Evolutionary conservation across 2,329 filamentous ascomycete genomes (phyloP).

Genomic region (Apiospora koreana): DNA sequence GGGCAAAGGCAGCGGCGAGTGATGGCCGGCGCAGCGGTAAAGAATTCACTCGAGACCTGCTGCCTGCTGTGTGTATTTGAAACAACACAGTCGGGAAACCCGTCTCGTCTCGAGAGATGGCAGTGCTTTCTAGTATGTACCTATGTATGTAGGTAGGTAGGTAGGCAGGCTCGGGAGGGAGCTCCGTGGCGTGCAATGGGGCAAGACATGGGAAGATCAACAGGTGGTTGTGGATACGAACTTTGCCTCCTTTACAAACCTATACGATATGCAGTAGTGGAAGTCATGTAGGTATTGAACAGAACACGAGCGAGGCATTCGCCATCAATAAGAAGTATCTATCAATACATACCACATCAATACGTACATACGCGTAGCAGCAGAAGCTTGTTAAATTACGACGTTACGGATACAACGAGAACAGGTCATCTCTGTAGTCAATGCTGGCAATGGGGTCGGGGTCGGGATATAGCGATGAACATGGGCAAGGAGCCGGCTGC

Average conservation of each 20-base stretch:
- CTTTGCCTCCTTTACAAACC: background rate
- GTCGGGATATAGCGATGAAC: background rate
- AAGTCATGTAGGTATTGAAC: background rate
- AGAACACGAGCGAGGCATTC: background rate
- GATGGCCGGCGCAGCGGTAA: background rate
- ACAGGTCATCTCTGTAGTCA: background rate
- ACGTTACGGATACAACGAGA: background rate
- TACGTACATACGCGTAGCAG: too few relatives aligned
- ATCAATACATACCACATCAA: too few relatives aligned
- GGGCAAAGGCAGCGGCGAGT: background rate
- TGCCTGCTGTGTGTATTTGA: background rate
- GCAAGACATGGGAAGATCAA: background rate
- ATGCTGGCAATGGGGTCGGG: background rate
- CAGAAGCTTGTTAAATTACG: background rate
- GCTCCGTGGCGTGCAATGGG: background rate
- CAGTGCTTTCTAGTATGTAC: background rate
- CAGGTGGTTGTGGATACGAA: background rate
- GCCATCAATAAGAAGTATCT: too few relatives aligned
- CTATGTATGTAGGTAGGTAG: too few relatives aligned
- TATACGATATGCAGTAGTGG: background rate
- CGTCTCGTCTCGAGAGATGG: background rate
- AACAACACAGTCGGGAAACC: background rate
- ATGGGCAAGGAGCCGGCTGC: background rate
- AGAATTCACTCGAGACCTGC: background rate
- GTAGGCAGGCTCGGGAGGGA: too few relatives aligned